Conservation (phyloP, 352 stramenopile species). For the Phytophthora litchii region DNA sequence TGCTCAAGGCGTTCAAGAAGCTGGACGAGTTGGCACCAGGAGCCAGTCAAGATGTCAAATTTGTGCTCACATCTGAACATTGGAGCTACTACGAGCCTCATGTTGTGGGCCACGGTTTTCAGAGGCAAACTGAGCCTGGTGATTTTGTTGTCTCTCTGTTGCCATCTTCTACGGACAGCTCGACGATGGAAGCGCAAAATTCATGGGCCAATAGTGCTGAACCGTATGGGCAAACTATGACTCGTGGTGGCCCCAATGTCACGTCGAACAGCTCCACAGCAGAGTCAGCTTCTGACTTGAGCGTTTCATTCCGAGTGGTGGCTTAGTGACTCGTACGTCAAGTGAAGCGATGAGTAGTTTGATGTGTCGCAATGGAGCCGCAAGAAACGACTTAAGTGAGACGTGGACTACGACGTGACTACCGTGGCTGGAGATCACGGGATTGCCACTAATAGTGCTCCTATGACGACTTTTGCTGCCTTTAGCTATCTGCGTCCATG, state of each 20-base stretch:
- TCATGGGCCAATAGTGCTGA: conserved; percentile 2
- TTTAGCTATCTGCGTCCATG: neutral
- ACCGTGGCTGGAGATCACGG: neutral
- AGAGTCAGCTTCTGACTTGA: conserved; percentile 4
- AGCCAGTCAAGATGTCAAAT: conserved; percentile 42
- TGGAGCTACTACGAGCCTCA: conserved; percentile 65
- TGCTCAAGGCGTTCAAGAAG: conserved; percentile 83
- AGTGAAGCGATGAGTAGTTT: conserved; percentile 6
- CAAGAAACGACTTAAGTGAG: conserved; percentile 13
- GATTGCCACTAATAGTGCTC: neutral
- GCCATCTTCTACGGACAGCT: conserved; percentile 29
- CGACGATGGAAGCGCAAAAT: neutral
- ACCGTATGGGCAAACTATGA: conserved; percentile 14
- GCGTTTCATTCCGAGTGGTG: conserved; percentile 32
- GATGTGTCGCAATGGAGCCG: conserved; percentile 7
- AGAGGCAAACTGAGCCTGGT: conserved; percentile 40
- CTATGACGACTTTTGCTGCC: neutral
- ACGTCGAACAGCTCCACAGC: neutral
- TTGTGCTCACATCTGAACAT: conserved; percentile 47
- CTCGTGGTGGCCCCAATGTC: conserved; percentile 8
- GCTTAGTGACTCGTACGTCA: conserved; percentile 8
- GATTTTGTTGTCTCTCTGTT: conserved; percentile 60
- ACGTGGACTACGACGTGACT: neutral
- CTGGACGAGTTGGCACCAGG: conserved; percentile 42
- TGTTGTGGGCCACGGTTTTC: conserved; percentile 48